These are phyloP conservation scores for Combretum micranthum DNA, from an alignment of 345 rosid species.

Conservation along the genomic window DNA sequence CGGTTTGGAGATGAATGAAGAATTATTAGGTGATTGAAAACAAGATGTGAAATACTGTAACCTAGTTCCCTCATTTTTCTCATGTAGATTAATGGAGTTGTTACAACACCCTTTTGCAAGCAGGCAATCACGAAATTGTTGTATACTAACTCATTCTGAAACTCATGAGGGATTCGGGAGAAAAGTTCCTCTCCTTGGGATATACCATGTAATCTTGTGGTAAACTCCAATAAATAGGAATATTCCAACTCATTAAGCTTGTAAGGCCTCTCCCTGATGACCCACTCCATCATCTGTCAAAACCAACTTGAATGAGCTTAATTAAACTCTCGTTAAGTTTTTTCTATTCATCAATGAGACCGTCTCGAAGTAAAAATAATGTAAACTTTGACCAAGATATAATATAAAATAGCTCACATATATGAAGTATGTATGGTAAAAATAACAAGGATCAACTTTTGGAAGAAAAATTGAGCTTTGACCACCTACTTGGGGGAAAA, in stretches of 20 bases:
- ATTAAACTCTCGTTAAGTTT: not conserved
- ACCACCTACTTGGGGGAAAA: too few relatives aligned
- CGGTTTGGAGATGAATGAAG: slow-evolving; percentile 63
- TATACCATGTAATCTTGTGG: slow-evolving; percentile 65
- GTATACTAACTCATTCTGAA: slow-evolving; percentile 76
- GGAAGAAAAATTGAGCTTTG: too few relatives aligned
- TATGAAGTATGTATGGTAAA: too few relatives aligned
- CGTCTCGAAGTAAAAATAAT: not conserved
- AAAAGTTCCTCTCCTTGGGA: slow-evolving; percentile 73
- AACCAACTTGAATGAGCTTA: slow-evolving; percentile 7
- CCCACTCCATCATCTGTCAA: slow-evolving; percentile 89
- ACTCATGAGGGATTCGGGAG: slow-evolving; percentile 59
- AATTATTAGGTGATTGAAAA: slow-evolving; percentile 76
- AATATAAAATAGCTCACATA: not conserved
- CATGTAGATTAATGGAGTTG: slow-evolving; percentile 78
- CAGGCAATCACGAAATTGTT: slow-evolving; percentile 83
- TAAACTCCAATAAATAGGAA: slow-evolving; percentile 79
- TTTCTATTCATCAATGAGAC: not conserved
- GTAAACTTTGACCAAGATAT: not conserved
- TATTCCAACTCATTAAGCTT: slow-evolving; percentile 74
- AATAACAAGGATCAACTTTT: too few relatives aligned
- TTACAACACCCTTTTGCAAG: slow-evolving; percentile 65
- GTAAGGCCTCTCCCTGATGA: slow-evolving; percentile 85
- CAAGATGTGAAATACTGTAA: slow-evolving; percentile 56
- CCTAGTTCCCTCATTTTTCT: slow-evolving; percentile 91